A percentile compares a stretch with the other conserved stretches of the same genome.
Evolutionary conservation across 2,329 filamentous ascomycete species (phyloP).

Genomic region (Didymella keratinophila): DNA sequence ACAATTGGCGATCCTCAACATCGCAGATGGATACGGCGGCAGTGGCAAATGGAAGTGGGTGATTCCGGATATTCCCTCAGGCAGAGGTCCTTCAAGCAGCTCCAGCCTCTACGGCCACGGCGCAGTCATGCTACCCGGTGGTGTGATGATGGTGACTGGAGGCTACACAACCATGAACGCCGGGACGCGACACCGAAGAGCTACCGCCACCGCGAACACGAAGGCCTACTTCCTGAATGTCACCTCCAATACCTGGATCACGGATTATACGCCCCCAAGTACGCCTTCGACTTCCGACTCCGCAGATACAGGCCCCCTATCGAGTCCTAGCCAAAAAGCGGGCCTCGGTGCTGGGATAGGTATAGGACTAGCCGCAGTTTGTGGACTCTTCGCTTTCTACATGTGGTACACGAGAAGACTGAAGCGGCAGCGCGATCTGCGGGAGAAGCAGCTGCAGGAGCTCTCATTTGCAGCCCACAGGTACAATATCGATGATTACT

Average conservation of each 20-base stretch:
- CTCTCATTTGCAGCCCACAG: constrained; percentile 61
- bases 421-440: constrained; percentile 51
- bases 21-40: constrained; percentile 76
- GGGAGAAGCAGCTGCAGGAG: constrained; percentile 64
- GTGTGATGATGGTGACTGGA: constrained; percentile 67
- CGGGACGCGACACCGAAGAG: constrained; percentile 48
- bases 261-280: constrained; percentile 62
- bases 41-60: constrained; percentile 72
- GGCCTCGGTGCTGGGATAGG: constrained; percentile 56
- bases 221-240: constrained; percentile 67
- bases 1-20: constrained; percentile 77
- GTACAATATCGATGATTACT: constrained; percentile 51
- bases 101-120: constrained; percentile 68
- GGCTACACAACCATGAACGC: constrained; percentile 62
- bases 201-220: constrained; percentile 51
- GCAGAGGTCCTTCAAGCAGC: constrained; percentile 52
- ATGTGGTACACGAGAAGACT: constrained; percentile 57
- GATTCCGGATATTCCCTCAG: constrained; percentile 61
- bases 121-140: constrained; percentile 67
- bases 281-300: constrained; percentile 23
- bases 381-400: constrained; percentile 54
- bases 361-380: constrained; percentile 54
- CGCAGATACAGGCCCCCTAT: constrained; percentile 45
- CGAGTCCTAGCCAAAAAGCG: constrained; percentile 56
- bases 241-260: constrained; percentile 66